Base-by-base conservation (phyloP, 1,284 basidiomycete genomes). In the Cryptococcus hybrid region DNA sequence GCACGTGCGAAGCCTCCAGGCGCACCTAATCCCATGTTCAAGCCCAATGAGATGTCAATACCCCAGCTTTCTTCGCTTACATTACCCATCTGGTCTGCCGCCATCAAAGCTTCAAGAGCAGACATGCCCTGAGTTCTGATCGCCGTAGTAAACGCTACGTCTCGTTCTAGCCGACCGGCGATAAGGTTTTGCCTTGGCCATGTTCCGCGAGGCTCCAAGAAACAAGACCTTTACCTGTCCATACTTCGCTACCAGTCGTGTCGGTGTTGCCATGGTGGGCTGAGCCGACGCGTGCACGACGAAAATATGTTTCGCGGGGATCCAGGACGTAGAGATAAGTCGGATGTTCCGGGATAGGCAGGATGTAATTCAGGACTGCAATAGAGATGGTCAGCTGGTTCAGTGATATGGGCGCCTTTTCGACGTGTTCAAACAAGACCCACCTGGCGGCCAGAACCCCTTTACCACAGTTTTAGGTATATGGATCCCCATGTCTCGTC, bases 251-350 rank as follows among this genome's bases (percentile, higher is more conserved):
- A 15, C 24, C 18, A 34, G 46, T 8, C 52, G 43, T 36, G 51
- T 46, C 15, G 43, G 39, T 11, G 48, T 18, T 11, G 30, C 30
- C 30, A 30, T 30, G 30, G 53, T 47, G 24, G 38, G 51, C 8
- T 40, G 44, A 18, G 48, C 49, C 15, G 7, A 44, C 3, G 18
- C 75, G 69, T 42, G 70, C 65, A 11, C 63, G 58, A 7, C 71
- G 65, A 7, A 74, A 61, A 49, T 59, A 73, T 7, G 75, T 74
- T 52, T 76, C 73, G 48, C 75, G 70, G 7, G 75, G 70, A 57
- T 76, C 75, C 45, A 75, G 68, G 44, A 74, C 67, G 62, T 76
- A 76, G 15, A 76, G 72, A 74, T 5, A 70, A 60, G 60, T 76
- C 75, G 47, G 71, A 65, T 0, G 68, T 63, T 24, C 52, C 38